Base-by-base conservation (phyloP, 331 rosid genomes). In the Stylosanthes scabra region DNA sequence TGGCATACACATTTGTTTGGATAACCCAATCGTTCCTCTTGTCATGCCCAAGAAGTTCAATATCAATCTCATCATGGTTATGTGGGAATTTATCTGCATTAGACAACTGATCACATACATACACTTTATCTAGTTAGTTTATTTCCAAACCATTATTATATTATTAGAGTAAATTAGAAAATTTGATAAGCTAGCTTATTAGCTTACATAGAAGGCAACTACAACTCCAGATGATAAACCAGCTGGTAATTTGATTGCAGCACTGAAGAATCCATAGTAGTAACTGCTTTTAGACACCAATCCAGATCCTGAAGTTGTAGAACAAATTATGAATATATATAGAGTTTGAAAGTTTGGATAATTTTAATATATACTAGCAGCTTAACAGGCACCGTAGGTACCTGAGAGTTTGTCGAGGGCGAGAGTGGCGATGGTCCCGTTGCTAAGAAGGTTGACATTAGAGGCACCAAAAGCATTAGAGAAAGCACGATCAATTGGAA, bases 151-250 rank as follows among this genome's bases (percentile, higher is more conserved):
- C 10, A 31, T 6, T 61, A 68, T 4, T 57, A 39, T 7, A 63
- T n/a, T 2, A 78, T 12, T 77, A 28, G 44, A 11, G 44, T 46
- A 37, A 9, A 13, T 20, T 25, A 0, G 34, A 34, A 31, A 12
- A 29, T 15, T 29, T 13, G 9, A 66, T 63, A 9, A 46, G 11
- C 37, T 69, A 44, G 25, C 29, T 5, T 70, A n/a, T n/a, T n/a
- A 72, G 70, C 96, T 85, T 87, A 94, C 99, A 75, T 94, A 94
- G 73, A 94, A 94, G 34, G 99, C 93, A 61, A 91, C 96, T 10
- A 94, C 99, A 72, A 94, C 97, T 49, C 99, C 99, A 52, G 99
- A 82, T 60, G 99, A 81, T 63, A 88, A 83, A 61, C 97, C 96
- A 15, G 96, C 70, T 4, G 99, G 99, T 25, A 94, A 87, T 83